Percentiles rank a stretch among this genome's conserved stretches.
phyloP scores from a whole-genome alignment of 2,329 filamentous ascomycete species.

The Aspergillus awamori region DNA sequence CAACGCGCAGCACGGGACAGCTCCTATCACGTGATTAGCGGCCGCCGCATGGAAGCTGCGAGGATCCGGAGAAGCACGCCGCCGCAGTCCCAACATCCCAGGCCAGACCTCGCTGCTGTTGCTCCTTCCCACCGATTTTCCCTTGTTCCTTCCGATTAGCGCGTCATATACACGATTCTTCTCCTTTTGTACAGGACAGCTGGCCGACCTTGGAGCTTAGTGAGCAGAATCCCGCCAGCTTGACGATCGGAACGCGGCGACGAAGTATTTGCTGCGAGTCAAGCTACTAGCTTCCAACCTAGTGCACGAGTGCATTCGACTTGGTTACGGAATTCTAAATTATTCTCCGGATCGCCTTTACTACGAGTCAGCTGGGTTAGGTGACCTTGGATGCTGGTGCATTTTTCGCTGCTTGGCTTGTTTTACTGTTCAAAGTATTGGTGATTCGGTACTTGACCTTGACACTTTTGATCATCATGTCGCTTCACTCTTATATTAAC shows the following conservation, averaged over 20 bases:
- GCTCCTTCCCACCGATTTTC: neutral
- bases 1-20: conserved; percentile 4
- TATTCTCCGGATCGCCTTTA: neutral
- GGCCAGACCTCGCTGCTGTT: conserved; percentile 2
- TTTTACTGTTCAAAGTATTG: neutral
- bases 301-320: neutral
- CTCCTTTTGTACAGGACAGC: neutral
- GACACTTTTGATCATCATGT: conserved; percentile 45
- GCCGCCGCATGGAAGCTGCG: conserved; percentile 5
- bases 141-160: neutral
- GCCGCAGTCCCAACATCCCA: conserved; percentile 1
- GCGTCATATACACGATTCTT: neutral
- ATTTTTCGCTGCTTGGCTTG: neutral
- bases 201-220: too few species aligned
- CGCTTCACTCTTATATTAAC: conserved; percentile 57
- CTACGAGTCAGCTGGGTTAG: too few species aligned
- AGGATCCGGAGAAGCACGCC: conserved; percentile 9
- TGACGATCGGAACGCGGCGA: neutral
- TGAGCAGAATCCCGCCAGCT: neutral
- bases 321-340: too few species aligned
- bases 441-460: neutral
- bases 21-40: conserved; percentile 5
- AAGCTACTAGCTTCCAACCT: neutral
- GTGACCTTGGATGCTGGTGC: neutral
- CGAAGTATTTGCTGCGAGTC: conserved; percentile 3